Base-by-base conservation (phyloP, 768 basidiomycete genomes). In the Wakefieldia striispora region DNA sequence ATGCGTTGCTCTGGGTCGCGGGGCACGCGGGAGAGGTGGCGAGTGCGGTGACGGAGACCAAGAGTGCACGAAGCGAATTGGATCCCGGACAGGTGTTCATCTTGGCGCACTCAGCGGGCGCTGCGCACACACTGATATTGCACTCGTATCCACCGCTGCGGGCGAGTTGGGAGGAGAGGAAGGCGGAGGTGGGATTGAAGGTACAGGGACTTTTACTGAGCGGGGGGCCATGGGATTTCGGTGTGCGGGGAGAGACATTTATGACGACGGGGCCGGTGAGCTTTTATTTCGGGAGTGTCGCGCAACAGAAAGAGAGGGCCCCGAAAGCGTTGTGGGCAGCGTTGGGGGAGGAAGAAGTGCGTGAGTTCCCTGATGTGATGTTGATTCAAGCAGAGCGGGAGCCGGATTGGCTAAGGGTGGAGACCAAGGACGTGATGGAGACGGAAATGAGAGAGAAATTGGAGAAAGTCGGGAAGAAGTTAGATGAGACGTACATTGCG, bases 91-190 rank as follows among this genome's bases (percentile, higher is more conserved):
- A 58, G 10, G 60, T 83, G 36, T 76, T 77, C 54, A 40, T 86
- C 35, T 68, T 80, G 64, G 81, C 76, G 0, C 84, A 87, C 63
- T 86, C 84, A 1, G 83, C 81, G 0, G 86, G 86, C 1, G 79
- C 78, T 1, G 65, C 70, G 23, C 78, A 82, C 58, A 56, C 74
- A 37, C 65, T 75, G 4, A 75, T 81, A 16, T 53, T 79, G 44
- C 61, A 79, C 4, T 56, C 77, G 36, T 56, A 75, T 24, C 29
- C 54, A 6, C 50, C 61, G 19, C 26, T 63, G 39, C 45, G 69
- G 67, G 1, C 65, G 61, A 33, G 64, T 80, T 16, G 57, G 73
- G 34, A 56, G 67, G n/a, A 51, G 62, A 47, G 10, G 29, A 36
- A 24, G 36, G 46, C 40, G 42, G 73, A 34, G 41, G 40, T 47